These are phyloP conservation scores for Ambrosia artemisiifolia DNA, from an alignment of 129 eudicot species.

Conservation along the genomic window DNA sequence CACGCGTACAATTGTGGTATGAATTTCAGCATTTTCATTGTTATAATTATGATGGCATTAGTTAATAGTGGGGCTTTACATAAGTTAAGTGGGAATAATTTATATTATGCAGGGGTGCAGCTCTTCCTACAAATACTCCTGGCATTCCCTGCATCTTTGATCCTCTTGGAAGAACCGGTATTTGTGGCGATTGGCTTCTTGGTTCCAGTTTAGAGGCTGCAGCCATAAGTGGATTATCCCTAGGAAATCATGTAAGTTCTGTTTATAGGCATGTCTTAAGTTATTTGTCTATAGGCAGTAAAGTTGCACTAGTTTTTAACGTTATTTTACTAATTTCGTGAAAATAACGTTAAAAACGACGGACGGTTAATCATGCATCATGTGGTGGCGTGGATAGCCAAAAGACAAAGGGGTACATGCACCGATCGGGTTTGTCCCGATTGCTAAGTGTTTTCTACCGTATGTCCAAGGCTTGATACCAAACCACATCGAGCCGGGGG, in stretches of 20 bases:
- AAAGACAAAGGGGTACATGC: too few species aligned
- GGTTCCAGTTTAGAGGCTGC: slow-evolving; percentile 94
- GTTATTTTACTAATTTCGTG: too few species aligned
- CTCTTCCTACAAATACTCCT: slow-evolving; percentile 94
- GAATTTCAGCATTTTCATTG: slow-evolving; percentile 4
- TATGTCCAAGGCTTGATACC: too few species aligned
- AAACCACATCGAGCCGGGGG: too few species aligned
- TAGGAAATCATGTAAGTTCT: slow-evolving; percentile 76
- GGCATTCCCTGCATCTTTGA: slow-evolving; percentile 90
- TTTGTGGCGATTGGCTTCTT: slow-evolving; percentile 96
- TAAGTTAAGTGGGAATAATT: slow-evolving; percentile 4
- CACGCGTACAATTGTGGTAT: slow-evolving; percentile 85
- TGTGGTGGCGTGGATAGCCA: too few species aligned
- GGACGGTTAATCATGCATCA: too few species aligned
- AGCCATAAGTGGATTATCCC: slow-evolving; percentile 90
- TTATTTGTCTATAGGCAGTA: too few species aligned
- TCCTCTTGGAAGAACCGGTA: slow-evolving; percentile 94
- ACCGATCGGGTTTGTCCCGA: too few species aligned
- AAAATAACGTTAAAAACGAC: too few species aligned
- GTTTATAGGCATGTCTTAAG: neutral
- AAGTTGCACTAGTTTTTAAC: too few species aligned
- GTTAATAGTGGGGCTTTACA: neutral
- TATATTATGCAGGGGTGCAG: slow-evolving; percentile 79
- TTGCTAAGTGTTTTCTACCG: too few species aligned
- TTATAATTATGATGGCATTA: neutral